Evolutionary conservation across 768 basidiomycete species (phyloP).

Genomic region (Tulasnella sp.): DNA sequence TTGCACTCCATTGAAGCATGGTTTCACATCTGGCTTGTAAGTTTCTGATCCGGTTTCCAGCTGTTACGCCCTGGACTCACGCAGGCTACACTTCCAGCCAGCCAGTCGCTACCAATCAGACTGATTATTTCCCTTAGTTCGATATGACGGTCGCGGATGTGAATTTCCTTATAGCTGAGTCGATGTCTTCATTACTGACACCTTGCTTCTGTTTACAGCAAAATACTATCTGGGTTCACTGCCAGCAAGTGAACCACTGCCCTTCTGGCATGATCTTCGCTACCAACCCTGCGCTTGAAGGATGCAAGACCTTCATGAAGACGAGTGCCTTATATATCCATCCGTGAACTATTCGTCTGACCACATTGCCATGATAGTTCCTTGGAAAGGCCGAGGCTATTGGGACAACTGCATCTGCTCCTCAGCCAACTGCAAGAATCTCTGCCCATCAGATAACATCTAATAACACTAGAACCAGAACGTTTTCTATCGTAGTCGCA

Average conservation of each 20-base stretch:
- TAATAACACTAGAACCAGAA: no score
- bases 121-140: neutral
- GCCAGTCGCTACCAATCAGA: conserved; percentile 20
- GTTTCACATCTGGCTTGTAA: conserved; percentile 1
- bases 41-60: neutral
- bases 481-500: no score
- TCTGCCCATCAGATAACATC: no score
- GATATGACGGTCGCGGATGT: neutral
- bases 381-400: no score
- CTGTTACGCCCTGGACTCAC: no score
- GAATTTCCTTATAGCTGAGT: neutral
- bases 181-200: neutral
- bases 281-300: conserved; percentile 13
- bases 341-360: no score
- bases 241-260: conserved; percentile 17
- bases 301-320: conserved; percentile 15
- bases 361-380: no score
- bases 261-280: conserved; percentile 18
- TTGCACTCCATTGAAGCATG: neutral
- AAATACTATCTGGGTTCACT: conserved; percentile 18
- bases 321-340: no score
- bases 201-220: neutral
- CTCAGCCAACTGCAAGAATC: no score
- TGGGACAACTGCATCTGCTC: no score
- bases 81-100: neutral